Percentiles rank a stretch among this genome's conserved stretches.
Conservation (phyloP, 768 basidiomycete species). For the Calocybe gangraenosa region DNA sequence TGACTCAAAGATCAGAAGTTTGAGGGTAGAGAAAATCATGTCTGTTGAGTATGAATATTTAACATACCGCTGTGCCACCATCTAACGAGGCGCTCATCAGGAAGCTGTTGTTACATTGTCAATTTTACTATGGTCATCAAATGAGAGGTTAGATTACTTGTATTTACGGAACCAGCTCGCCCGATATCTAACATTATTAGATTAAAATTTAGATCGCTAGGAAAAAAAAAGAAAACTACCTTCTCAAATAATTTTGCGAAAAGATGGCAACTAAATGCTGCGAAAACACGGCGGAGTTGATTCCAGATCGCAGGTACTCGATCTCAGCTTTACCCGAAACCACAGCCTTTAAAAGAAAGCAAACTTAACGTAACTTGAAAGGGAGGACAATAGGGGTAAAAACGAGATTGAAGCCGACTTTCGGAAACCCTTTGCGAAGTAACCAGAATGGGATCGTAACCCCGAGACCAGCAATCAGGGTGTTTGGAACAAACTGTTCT, state of each 20-base stretch:
- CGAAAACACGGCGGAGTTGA: constrained; percentile 50
- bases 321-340: constrained; percentile 21
- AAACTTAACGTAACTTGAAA: constrained; percentile 18
- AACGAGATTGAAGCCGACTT: constrained; percentile 40
- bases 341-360: neutral
- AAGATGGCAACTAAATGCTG: constrained; percentile 41
- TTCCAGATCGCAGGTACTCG: constrained; percentile 49
- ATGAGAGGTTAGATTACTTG: constrained; percentile 20
- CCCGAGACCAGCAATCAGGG: constrained; percentile 41
- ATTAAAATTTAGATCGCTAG: neutral
- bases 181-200: constrained; percentile 28
- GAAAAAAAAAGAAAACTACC: constrained; percentile 6
- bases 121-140: neutral
- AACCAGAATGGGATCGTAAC: constrained; percentile 52
- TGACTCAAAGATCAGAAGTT: constrained; percentile 23
- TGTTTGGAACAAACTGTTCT: constrained; percentile 39
- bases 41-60: too few relatives aligned
- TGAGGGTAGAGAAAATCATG: neutral
- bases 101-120: constrained; percentile 23
- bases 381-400: constrained; percentile 31
- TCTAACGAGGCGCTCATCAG: constrained; percentile 47
- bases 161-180: constrained; percentile 47
- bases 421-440: constrained; percentile 42
- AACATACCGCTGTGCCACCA: constrained; percentile 43
- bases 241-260: constrained; percentile 42